Base-by-base conservation (phyloP, 2,329 filamentous ascomycete genomes). In the Bipolaris bicolor region DNA sequence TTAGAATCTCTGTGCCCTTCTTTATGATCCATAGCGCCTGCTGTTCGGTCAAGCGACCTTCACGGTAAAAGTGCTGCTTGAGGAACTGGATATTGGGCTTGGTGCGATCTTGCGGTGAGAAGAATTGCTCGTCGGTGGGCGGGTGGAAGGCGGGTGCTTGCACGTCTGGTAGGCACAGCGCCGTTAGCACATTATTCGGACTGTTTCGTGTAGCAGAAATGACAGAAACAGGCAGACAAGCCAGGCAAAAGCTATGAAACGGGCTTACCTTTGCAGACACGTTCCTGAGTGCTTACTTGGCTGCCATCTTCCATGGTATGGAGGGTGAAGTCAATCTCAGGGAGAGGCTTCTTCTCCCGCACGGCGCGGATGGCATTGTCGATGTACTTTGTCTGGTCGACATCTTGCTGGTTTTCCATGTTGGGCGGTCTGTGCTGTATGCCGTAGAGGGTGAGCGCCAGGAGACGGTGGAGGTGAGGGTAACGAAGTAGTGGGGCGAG, bases 221-320 rank as follows among this genome's bases (percentile, higher is more conserved):
- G 36, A 47, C 16, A 11, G 37, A 39, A 29, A 41, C n/a, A 43
- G 57, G 52, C 56, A 24, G n/a, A 40, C 7, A 26, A 33, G 26
- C 24, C n/a, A 41, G 10, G 49, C 45, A 31, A 55, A 31, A 40
- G 50, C 39, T 11, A 24, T 15, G 49, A 26, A 60, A 46, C 51
- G 37, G 60, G 50, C 69, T 47, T 86, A 98, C 95, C 95, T 92
- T 98, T 99, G 85, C 94, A 97, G 61, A 99, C 95, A 77, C 95
- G 87, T 81, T 99, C 95, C 76, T 90, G 81, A 61, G 95, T 99
- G 86, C 87, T 98, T 76, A 99, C 95, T 81, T 97, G 92, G 52
- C 86, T 88, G 74, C 91, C 92, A 83, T 99, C 95, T 78, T 99
- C 95, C 94, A 98, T 97, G 62, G 90, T 95, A 79, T 99, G 95